phyloP scores from a whole-genome alignment of 306 rosid species.

The Rosa lucieae region DNA sequence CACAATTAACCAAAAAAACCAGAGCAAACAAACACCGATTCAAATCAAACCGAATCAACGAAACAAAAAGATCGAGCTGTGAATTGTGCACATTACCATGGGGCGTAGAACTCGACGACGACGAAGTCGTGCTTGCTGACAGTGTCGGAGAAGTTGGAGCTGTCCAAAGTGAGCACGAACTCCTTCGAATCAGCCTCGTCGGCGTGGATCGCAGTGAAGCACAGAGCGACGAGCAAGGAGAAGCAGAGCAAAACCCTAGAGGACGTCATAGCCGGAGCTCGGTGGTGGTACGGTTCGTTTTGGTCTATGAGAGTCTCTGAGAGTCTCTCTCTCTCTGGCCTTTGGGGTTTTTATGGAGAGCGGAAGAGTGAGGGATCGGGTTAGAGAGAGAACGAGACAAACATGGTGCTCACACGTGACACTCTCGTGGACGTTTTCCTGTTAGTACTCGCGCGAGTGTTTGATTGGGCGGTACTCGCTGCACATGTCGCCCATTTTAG shows the following conservation, averaged over 20 bases:
- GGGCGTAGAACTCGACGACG: conserved; percentile 94
- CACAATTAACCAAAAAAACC: neutral
- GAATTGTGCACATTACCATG: conserved; percentile 48
- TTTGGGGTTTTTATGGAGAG: conserved; percentile 8
- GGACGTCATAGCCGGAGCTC: conserved; percentile 45
- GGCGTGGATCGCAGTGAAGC: conserved; percentile 36
- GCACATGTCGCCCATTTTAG: neutral
- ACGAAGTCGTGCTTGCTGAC: conserved; percentile 74
- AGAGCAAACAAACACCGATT: neutral
- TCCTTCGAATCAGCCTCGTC: conserved; percentile 67
- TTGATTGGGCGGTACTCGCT: neutral
- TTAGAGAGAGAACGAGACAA: conserved; percentile 24
- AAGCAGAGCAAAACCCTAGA: conserved; percentile 38
- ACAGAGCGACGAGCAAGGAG: conserved; percentile 30
- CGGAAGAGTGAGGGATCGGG: neutral
- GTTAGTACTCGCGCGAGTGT: neutral
- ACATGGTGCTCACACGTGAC: conserved; percentile 46
- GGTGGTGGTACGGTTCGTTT: neutral
- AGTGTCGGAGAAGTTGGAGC: conserved; percentile 73
- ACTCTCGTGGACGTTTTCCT: conserved; percentile 9
- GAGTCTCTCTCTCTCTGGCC: neutral
- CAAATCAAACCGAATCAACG: neutral
- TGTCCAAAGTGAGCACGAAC: conserved; percentile 76
- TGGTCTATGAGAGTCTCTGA: conserved; percentile 7
- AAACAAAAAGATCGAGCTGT: neutral